phyloP scores from a whole-genome alignment of 345 rosid species.

The Fremontodendron californicum region DNA sequence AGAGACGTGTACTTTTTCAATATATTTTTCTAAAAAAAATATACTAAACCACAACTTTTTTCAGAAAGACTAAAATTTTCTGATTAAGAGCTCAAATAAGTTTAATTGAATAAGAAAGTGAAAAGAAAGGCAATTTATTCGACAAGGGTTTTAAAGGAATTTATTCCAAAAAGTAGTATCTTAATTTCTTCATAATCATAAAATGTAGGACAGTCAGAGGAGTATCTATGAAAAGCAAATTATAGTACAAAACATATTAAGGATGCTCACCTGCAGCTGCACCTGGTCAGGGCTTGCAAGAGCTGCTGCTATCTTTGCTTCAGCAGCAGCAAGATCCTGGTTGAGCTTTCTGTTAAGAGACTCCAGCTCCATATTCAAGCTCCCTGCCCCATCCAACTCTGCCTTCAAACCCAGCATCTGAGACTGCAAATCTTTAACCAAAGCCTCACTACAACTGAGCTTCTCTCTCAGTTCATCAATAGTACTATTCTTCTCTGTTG shows the following conservation, averaged over 20 bases:
- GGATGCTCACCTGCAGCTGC: neutral
- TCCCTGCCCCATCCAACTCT: conserved; percentile 55
- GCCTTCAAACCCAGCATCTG: conserved; percentile 48
- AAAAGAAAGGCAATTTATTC: neutral
- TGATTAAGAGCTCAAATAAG: neutral
- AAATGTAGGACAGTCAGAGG: no score
- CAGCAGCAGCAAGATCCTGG: conserved; percentile 58
- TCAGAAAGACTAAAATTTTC: neutral
- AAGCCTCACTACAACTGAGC: conserved; percentile 40
- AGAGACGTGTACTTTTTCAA: no score
- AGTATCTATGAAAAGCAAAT: no score
- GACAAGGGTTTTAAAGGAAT: neutral
- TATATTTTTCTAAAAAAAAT: no score
- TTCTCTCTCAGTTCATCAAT: conserved; percentile 50
- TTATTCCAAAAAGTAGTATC: neutral
- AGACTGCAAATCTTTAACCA: conserved; percentile 57
- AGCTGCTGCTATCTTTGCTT: conserved; percentile 53
- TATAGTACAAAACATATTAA: neutral
- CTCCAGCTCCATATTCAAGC: conserved; percentile 48
- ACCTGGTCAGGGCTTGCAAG: conserved; percentile 39
- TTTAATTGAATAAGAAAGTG: neutral
- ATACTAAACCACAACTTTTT: neutral
- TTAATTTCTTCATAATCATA: neutral
- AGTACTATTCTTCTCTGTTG: conserved; percentile 29
- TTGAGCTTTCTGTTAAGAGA: conserved; percentile 53